These are phyloP conservation scores for Taxawa tesnikishii DNA, from an alignment of 2,329 filamentous ascomycete genomes.

Conservation along the genomic window DNA sequence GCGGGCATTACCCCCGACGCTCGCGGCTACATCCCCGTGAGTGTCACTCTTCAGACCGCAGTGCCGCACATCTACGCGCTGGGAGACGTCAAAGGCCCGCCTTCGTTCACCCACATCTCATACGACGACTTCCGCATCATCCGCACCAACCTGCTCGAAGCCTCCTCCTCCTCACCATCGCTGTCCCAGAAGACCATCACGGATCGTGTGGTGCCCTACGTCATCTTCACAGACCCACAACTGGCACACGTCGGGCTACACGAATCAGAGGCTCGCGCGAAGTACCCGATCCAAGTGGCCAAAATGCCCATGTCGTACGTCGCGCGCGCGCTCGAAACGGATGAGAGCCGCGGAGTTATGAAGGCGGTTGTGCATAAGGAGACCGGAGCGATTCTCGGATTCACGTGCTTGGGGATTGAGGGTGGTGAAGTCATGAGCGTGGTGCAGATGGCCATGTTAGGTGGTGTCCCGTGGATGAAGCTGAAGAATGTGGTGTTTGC, in stretches of 20 bases:
- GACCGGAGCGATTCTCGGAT: conserved; percentile 38
- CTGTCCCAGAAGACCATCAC: conserved; percentile 15
- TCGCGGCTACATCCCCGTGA: conserved; percentile 32
- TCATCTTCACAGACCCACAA: conserved; percentile 43
- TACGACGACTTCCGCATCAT: conserved; percentile 46
- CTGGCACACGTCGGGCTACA: conserved; percentile 40
- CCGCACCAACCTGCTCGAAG: conserved; percentile 29
- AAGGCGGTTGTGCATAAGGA: conserved; percentile 38
- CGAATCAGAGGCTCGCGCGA: conserved; percentile 25
- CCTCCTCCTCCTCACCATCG: conserved; percentile 6
- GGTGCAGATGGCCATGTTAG: conserved; percentile 42
- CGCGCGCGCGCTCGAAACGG: conserved; percentile 38
- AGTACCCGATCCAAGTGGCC: conserved; percentile 25
- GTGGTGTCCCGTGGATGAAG: conserved; percentile 31
- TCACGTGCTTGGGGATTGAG: conserved; percentile 39
- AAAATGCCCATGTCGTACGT: conserved; percentile 42
- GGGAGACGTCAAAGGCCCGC: conserved; percentile 40
- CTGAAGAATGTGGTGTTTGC: conserved; percentile 37
- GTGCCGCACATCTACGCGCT: conserved; percentile 33
- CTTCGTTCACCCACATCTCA: conserved; percentile 44
- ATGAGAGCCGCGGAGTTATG: conserved; percentile 40
- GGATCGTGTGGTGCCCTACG: conserved; percentile 31
- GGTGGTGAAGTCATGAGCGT: conserved; percentile 43
- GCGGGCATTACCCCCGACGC: conserved; percentile 29
- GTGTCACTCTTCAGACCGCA: conserved; percentile 33